Base-by-base conservation (phyloP, 2,329 filamentous ascomycete genomes). In the Penicillium sp. region DNA sequence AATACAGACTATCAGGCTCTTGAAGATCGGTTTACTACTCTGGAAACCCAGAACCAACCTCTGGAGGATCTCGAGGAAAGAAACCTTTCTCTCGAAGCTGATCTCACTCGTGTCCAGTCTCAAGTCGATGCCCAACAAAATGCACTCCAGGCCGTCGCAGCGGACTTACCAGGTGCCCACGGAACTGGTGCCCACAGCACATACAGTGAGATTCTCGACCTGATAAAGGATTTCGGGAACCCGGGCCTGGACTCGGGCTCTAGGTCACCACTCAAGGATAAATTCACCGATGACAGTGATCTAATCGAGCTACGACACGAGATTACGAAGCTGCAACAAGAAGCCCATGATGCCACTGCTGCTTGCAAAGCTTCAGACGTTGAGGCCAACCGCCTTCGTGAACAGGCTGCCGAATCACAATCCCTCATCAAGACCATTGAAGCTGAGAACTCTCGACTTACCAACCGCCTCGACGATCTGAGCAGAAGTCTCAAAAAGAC, bases 11-110 rank as follows among this genome's bases (percentile, higher is more conserved):
- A 69, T 39, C 60, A 68, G 23, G 52, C 58, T 18, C 62, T 75
- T 1, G 68, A 74, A 46, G 64, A 69, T 36, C 61, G 65, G 10
- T 66, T 68, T n/a, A 64, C 62, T 26, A 54, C 63, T 5, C 59
- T 74, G 10, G 71, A 73, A 47, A 66, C 58, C 29, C 68, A 61
- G 43, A 69, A 70, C 37, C 59, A 61, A 3, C 69, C 73, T 4
- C 54, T 74, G 12, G 70, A 75, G 51, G 68, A 72, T 4, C 54
- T 74, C 8, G 70, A 75, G 53, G 68, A 72, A 49, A 73, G 68
- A 51, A 70, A 73, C 30, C 64, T 62, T 20, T 64, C 64, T 1
- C 64, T 74, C 1, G 68, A 73, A 48, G 65, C 68, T 7, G 68
- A 74, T 33, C 54, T 74, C 12, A 65, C 58, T 2, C 64, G 63